phyloP scores from a whole-genome alignment of 495 filamentous ascomycete genomes.

The Cetradonia linearis region DNA sequence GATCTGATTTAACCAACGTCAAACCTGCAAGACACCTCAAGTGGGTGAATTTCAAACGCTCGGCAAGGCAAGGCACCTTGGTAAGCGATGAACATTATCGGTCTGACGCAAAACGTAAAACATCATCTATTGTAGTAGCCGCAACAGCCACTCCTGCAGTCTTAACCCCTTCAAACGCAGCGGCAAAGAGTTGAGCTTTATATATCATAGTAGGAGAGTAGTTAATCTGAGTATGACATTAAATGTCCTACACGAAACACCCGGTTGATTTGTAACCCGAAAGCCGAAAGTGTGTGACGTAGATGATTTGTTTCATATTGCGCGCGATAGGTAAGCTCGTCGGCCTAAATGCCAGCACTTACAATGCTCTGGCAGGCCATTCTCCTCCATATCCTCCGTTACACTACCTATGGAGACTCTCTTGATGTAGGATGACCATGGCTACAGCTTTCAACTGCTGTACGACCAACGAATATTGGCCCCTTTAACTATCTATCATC shows the following conservation, averaged over 20 bases:
- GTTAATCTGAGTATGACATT: no score
- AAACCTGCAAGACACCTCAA: no score
- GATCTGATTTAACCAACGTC: no score
- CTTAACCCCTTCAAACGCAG: no score
- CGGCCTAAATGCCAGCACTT: neutral
- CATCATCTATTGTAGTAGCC: no score
- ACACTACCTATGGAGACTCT: neutral
- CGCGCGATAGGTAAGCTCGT: neutral
- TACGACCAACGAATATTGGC: neutral
- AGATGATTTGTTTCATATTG: neutral
- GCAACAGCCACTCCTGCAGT: no score
- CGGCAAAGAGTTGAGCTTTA: no score
- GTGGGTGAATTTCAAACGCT: no score
- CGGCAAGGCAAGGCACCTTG: no score
- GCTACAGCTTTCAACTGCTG: neutral
- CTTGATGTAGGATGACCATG: constrained; percentile 2
- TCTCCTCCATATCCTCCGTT: neutral
- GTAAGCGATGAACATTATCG: no score
- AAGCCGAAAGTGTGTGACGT: neutral
- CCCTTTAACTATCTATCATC: neutral
- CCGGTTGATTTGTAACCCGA: neutral
- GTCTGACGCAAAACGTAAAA: no score
- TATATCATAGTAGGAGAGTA: no score
- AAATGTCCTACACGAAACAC: neutral
- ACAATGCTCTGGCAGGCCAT: neutral